Conservation (phyloP, 352 stramenopile genomes). For the Globisporangium iwayamae region DNA sequence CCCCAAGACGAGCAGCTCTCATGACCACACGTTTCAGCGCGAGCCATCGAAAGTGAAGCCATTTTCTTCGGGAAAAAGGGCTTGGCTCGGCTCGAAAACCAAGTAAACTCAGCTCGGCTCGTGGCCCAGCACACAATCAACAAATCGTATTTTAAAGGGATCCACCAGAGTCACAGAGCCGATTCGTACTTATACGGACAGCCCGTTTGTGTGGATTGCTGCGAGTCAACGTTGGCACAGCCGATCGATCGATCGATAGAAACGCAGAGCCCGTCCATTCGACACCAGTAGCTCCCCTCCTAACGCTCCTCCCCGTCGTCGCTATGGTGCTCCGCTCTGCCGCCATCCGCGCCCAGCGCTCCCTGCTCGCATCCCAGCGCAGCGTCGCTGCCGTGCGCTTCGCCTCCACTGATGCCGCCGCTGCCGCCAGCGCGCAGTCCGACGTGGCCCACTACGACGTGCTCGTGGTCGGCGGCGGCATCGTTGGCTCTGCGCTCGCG, state of each 20-base stretch:
- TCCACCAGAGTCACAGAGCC: background rate
- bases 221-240: background rate
- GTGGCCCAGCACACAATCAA: background rate
- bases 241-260: background rate
- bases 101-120: background rate
- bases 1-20: background rate
- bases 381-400: slow-evolving; percentile 19
- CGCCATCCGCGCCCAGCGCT: slow-evolving; percentile 11
- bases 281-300: slow-evolving; percentile 4
- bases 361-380: slow-evolving; percentile 14
- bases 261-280: slow-evolving; percentile 8
- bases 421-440: slow-evolving; percentile 19
- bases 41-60: background rate
- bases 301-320: background rate
- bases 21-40: background rate
- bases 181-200: background rate
- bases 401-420: slow-evolving; percentile 21
- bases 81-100: background rate
- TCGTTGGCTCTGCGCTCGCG: slow-evolving; percentile 77
- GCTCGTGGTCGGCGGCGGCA: slow-evolving; percentile 77
- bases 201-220: slow-evolving; percentile 3
- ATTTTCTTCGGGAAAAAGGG: background rate
- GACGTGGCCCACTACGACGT: slow-evolving; percentile 69
- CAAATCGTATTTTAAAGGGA: background rate
- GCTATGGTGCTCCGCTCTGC: slow-evolving; percentile 15